Percentiles rank a stretch among this genome's conserved stretches.
phyloP scores from a whole-genome alignment of 148 eudicot species.

The Chenopodium suecicum region DNA sequence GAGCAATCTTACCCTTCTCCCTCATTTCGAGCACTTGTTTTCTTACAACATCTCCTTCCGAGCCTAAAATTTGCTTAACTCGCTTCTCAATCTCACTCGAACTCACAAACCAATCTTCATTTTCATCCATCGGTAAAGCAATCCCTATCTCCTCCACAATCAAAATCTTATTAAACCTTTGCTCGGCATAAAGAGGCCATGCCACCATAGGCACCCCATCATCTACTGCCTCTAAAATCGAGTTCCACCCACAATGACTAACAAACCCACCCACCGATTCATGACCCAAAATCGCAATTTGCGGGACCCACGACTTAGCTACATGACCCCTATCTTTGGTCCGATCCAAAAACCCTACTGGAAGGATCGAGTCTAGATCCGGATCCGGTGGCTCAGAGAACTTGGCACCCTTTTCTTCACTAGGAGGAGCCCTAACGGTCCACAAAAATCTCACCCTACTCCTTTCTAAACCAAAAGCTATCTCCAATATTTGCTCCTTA shows the following conservation, averaged over 20 bases:
- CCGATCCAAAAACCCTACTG: too few species aligned
- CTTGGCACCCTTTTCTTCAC: slow-evolving; percentile 17
- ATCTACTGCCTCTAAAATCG: slow-evolving; percentile 33
- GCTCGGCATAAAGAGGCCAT: slow-evolving; percentile 56
- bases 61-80: slow-evolving; percentile 34
- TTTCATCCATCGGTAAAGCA: slow-evolving; percentile 35
- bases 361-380: too few species aligned
- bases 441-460: slow-evolving; percentile 53
- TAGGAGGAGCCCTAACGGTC: slow-evolving; percentile 49
- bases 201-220: slow-evolving; percentile 46
- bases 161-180: slow-evolving; percentile 40
- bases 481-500: slow-evolving; percentile 38
- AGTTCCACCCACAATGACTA: slow-evolving; percentile 61
- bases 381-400: too few species aligned
- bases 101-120: slow-evolving; percentile 32
- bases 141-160: slow-evolving; percentile 40
- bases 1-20: slow-evolving; percentile 20
- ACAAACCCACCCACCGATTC: slow-evolving; percentile 40
- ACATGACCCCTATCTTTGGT: too few species aligned
- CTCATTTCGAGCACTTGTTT: slow-evolving; percentile 11
- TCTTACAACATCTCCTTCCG: slow-evolving; percentile 5
- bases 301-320: too few species aligned
- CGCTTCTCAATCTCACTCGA: slow-evolving; percentile 36
- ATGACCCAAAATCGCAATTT: too few species aligned
- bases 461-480: slow-evolving; percentile 50